phyloP scores from a whole-genome alignment of 768 basidiomycete species.

The Mycena vulgaris region DNA sequence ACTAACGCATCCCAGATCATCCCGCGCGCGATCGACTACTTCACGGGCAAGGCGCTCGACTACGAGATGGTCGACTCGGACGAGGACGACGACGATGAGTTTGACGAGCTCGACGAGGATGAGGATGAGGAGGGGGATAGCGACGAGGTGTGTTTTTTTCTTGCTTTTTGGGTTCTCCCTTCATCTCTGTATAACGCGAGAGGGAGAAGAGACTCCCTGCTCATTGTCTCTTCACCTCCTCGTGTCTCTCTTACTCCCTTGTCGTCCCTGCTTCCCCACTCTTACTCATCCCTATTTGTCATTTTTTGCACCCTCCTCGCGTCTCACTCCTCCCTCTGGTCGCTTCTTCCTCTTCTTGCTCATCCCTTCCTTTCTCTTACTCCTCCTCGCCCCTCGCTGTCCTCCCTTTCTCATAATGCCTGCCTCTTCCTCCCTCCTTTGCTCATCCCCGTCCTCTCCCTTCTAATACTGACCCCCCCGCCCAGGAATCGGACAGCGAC shows the following conservation, averaged over 20 bases:
- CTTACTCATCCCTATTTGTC: too few species aligned
- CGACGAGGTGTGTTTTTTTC: conserved; percentile 60
- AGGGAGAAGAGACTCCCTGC: background rate
- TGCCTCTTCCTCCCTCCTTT: conserved; percentile 12
- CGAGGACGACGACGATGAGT: conserved; percentile 71
- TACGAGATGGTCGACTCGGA: conserved; percentile 76
- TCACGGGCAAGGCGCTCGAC: conserved; percentile 95
- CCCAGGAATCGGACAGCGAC: conserved; percentile 80
- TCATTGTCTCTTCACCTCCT: background rate
- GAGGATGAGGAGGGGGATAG: conserved; percentile 67
- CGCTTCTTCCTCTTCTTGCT: too few species aligned
- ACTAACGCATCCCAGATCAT: conserved; percentile 73
- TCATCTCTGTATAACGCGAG: too few species aligned
- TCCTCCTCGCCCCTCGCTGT: background rate
- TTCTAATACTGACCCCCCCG: conserved; percentile 28
- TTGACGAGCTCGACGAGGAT: conserved; percentile 73
- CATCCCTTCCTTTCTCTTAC: conserved; percentile 8
- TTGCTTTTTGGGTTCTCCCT: conserved; percentile 49
- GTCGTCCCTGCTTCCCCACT: too few species aligned
- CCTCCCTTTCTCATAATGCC: background rate
- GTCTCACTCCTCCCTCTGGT: too few species aligned
- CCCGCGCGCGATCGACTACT: conserved; percentile 96
- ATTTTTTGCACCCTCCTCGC: too few species aligned
- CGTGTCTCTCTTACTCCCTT: too few species aligned
- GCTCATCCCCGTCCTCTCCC: conserved; percentile 12